Base-by-base conservation (phyloP, 2,329 filamentous ascomycete species). In the Talaromyces sp. region DNA sequence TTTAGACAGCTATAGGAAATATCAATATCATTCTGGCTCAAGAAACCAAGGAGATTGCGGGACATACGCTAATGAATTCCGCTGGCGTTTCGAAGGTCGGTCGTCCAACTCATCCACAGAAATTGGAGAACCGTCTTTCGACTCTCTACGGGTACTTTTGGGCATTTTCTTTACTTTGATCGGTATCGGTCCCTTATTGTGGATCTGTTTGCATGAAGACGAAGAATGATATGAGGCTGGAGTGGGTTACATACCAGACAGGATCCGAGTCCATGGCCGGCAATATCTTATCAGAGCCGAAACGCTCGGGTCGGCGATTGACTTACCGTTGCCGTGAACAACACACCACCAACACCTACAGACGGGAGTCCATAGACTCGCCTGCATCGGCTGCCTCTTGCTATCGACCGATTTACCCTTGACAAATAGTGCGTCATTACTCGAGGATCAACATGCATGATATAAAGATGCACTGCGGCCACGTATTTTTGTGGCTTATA, bases 61-160 rank as follows among this genome's bases (percentile, higher is more conserved):
- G 39, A 63, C 64, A 41, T 57, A 67, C 66, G 66, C 66, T 52
- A 66, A 61, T 41, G 65, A 50, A 31, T 64, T 67, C 60, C 66
- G 64, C 39, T 59, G 63, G 8, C 64, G 57, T 58, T 67, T 67
- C 27, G 60, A 37, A n/a, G 60, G 64, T 41, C 60, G 61, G 48
- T 67, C 66, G 10, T 62, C 58, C 41, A 50, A 19, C 14, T 65
- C 58, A 24, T 57, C 58, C 33, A 37, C 33, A 24, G 39, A 45
- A 41, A 57, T 35, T 39, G 60, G 60, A 13, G 60, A 62, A 33
- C 10, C 27, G 3, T 62, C 60, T 22, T 62, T 50, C 16, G 48
- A 22, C n/a, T 10, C 13, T 10, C 47, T 47, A 19, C 47, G 14
- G 5, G 39, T 13, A 13, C 27, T 43, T 31, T 62, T 62, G 3